phyloP scores from a whole-genome alignment of 148 eudicot species.

The Vaccinium macrocarpon region DNA sequence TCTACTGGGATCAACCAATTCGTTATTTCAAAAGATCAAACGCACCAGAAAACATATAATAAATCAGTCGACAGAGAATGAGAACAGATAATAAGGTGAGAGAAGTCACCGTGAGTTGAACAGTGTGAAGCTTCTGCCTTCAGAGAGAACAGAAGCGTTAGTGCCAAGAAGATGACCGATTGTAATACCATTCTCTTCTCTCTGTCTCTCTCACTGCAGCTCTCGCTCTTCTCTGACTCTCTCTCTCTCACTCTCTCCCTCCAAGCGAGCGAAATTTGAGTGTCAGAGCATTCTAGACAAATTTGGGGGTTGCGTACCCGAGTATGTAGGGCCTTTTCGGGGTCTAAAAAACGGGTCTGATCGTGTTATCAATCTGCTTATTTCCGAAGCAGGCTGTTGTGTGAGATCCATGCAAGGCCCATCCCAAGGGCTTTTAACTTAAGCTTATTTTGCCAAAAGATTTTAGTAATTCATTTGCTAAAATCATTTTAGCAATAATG shows the following conservation, averaged over 20 bases:
- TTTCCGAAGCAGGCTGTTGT: background rate
- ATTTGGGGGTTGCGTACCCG: background rate
- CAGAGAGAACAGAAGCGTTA: slow-evolving; percentile 12
- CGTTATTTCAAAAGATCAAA: background rate
- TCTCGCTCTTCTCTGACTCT: background rate
- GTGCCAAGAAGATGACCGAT: slow-evolving; percentile 10
- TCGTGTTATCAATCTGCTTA: background rate
- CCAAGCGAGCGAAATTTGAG: no score
- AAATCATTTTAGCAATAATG: no score
- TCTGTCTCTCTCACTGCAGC: background rate
- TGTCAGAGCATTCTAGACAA: background rate
- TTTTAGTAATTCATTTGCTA: no score
- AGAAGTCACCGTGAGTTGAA: slow-evolving; percentile 34
- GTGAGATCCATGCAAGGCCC: background rate
- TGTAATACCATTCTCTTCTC: slow-evolving; percentile 2
- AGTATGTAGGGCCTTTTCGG: background rate
- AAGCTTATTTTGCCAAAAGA: no score
- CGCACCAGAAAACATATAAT: no score
- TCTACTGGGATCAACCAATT: background rate
- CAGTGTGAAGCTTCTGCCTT: slow-evolving; percentile 29
- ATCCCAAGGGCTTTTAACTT: background rate
- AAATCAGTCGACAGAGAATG: background rate
- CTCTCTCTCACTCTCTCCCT: background rate
- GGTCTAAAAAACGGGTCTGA: background rate
- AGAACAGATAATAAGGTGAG: background rate